phyloP scores from a whole-genome alignment of 352 stramenopile genomes.

The Phytophthora sojae region DNA sequence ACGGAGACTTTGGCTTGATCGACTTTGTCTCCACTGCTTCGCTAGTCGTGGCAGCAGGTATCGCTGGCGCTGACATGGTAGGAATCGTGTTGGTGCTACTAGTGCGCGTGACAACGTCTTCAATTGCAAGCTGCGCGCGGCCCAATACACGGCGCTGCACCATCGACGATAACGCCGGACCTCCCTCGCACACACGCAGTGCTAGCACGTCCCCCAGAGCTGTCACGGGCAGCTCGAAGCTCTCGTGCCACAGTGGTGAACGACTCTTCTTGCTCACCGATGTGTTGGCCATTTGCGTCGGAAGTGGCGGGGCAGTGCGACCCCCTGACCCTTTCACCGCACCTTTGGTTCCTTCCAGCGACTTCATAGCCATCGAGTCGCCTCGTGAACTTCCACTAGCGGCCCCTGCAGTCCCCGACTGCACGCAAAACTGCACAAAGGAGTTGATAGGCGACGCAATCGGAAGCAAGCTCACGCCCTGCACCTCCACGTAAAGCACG shows the following conservation, averaged over 20 bases:
- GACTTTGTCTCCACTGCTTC: conserved; percentile 4
- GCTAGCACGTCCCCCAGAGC: conserved; percentile 58
- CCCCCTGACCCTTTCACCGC: conserved; percentile 9
- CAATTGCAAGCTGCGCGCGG: conserved; percentile 44
- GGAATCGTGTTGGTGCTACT: conserved; percentile 11
- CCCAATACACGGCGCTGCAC: conserved; percentile 61
- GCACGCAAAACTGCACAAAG: conserved; percentile 62
- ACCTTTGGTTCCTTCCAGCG: conserved; percentile 7
- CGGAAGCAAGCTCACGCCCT: conserved; percentile 73
- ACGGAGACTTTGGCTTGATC: conserved; percentile 2
- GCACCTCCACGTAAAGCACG: conserved; percentile 58
- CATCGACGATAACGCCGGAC: conserved; percentile 28
- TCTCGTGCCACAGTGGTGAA: conserved; percentile 67
- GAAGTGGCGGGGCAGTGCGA: background rate
- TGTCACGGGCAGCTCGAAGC: conserved; percentile 59
- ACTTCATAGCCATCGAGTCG: conserved; percentile 18
- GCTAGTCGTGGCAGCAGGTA: conserved; percentile 2
- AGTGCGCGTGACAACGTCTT: conserved; percentile 56
- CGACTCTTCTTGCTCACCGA: conserved; percentile 69
- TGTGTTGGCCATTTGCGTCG: conserved; percentile 49
- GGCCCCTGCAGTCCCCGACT: conserved; percentile 17
- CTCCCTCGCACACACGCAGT: conserved; percentile 66
- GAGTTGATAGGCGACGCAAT: conserved; percentile 62
- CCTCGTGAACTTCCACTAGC: conserved; percentile 7
- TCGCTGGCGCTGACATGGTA: conserved; percentile 1